Evolutionary conservation across 345 rosid species (phyloP), one percentile per base, ranked within the genome.

Genomic region (Microthlaspi erraticum): DNA sequence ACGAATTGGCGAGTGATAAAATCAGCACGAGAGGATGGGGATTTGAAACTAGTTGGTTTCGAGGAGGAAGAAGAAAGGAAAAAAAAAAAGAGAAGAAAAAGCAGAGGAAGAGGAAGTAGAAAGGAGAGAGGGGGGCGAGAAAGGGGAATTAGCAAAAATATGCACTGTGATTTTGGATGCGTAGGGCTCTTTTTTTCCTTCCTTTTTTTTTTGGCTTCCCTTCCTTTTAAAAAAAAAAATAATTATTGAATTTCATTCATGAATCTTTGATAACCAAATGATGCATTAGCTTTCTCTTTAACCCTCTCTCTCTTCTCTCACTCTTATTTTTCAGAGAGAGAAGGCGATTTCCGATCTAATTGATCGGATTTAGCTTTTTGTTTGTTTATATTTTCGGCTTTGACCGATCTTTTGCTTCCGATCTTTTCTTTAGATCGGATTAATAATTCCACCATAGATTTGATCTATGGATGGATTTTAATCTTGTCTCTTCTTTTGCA

Each of bases 161-260:
- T 36, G 49, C 39, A 57, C 8, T 39, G 75, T 44, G 66, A 65
- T 68, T 64, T 63, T 45, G 48, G 20, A 73, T 48, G 66, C 42
- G 75, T 68, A 71, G 82, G 82, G 81, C 72, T 74, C 61, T 67
- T 44, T 46, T 39, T 14, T 39, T n/a, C 58, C 32, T 0, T 14
- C 5, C 17, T 13, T 8, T 7, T 32, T 1, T 13, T 59, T n/a
- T 46, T 10, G 20, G 46, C 2, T 31, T 67, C 10, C 14, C 5
- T 42, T 14, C 12, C 5, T n/a, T 68, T 32, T 58, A 41, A 20
- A 34, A 34, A 55, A 20, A 19, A 42, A 58, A 46, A 59, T 59
- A 59, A 38, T 57, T 23, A 68, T 34, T 57, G 32, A 8, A 11
- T 13, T 33, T 33, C 19, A 33, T 44, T 66, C 61, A 26, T 53